Evolutionary conservation across 768 basidiomycete genomes (phyloP).

Genomic region (Symmetrospora coprosmae): DNA sequence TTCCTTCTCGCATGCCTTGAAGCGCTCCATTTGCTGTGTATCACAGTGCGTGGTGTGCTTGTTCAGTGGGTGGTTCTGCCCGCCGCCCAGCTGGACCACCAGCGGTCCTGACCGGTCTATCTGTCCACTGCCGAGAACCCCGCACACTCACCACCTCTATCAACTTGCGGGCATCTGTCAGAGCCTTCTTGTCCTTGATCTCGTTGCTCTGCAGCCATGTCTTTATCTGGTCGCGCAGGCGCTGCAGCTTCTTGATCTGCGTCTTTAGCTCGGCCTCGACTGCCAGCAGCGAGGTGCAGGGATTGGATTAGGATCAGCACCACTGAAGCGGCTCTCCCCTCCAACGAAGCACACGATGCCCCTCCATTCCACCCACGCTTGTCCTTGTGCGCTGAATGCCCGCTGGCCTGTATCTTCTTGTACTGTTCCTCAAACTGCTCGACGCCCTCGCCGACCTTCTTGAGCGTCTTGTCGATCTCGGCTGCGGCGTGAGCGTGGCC

Average conservation of each 20-base stretch:
- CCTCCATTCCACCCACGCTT: slow-evolving; percentile 45
- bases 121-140: not conserved
- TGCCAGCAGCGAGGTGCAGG: slow-evolving; percentile 43
- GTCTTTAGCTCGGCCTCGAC: slow-evolving; percentile 80
- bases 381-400: slow-evolving; percentile 96
- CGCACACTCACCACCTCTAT: slow-evolving; percentile 87
- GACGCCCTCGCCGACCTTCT: slow-evolving; percentile 91
- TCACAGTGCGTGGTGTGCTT: no score
- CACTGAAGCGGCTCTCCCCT: slow-evolving; percentile 38
- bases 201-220: slow-evolving; percentile 95
- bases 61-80: not conserved
- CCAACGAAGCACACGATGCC: not conserved
- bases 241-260: slow-evolving; percentile 90
- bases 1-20: slow-evolving; percentile 99
- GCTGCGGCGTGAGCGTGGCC: no score
- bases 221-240: slow-evolving; percentile 73
- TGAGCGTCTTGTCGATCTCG: slow-evolving; percentile 96
- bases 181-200: slow-evolving; percentile 90
- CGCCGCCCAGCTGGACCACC: not conserved
- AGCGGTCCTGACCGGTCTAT: not conserved
- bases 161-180: slow-evolving; percentile 82
- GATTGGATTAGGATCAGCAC: slow-evolving; percentile 97
- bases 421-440: slow-evolving; percentile 70
- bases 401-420: slow-evolving; percentile 92
- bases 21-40: slow-evolving; percentile 99